These are phyloP conservation scores for Triglochin maritima DNA, from an alignment of 106 monocot species.

Conservation along the genomic window DNA sequence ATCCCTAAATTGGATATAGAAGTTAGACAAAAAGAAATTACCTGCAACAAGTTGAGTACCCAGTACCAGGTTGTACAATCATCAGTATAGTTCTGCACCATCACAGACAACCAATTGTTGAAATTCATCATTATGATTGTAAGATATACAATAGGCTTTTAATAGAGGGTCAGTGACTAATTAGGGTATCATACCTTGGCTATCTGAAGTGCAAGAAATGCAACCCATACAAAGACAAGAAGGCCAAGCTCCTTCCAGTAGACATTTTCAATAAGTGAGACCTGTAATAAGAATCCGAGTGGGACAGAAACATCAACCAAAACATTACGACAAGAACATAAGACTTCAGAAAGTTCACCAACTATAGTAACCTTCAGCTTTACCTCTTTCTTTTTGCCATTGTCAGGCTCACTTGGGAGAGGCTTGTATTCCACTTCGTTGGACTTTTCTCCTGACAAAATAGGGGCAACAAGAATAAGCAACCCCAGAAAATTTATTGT, in stretches of 20 bases:
- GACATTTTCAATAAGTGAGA: constrained; percentile 38
- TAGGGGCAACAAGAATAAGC: too few species aligned
- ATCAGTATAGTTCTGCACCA: constrained; percentile 36
- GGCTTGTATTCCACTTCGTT: constrained; percentile 29
- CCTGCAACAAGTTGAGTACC: constrained; percentile 48
- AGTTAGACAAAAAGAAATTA: not conserved
- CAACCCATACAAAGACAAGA: constrained; percentile 39
- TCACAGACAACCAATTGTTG: not conserved
- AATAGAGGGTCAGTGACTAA: too few species aligned
- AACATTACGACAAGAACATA: not conserved
- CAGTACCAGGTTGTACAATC: constrained; percentile 44
- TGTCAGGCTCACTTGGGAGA: constrained; percentile 27
- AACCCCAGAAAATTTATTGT: not conserved
- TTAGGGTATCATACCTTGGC: constrained; percentile 19
- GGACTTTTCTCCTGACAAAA: not conserved
- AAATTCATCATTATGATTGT: not conserved
- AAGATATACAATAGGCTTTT: not conserved
- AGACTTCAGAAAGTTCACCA: not conserved
- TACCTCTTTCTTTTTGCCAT: constrained; percentile 9
- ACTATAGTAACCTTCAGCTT: not conserved
- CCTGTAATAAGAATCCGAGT: constrained; percentile 7
- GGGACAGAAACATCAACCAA: not conserved
- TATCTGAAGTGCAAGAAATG: constrained; percentile 42
- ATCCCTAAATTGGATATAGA: not conserved
- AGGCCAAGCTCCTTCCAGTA: constrained; percentile 63